Conservation (phyloP, 192 early-diverging fungal species). For the Coemansia sp. region DNA sequence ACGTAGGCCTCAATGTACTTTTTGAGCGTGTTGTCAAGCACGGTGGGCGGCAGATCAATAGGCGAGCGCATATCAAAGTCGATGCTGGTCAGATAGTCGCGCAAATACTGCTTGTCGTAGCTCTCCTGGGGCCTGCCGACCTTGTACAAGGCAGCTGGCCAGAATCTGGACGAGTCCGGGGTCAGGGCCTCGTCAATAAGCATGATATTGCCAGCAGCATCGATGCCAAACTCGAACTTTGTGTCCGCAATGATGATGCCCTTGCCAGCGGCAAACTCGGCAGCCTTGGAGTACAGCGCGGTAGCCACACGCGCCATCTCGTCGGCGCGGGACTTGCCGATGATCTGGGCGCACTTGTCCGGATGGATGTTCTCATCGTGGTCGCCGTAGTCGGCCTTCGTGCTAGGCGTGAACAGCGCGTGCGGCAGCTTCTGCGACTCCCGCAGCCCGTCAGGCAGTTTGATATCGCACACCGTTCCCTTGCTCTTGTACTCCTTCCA, state of each 20-base stretch:
- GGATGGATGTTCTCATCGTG: conserved; percentile 99
- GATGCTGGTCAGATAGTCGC: conserved; percentile 86
- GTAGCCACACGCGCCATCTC: conserved; percentile 74
- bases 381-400: conserved; percentile 97
- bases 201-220: conserved; percentile 74
- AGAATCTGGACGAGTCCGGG: conserved; percentile 98
- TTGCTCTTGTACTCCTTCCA: conserved; percentile 93
- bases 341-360: conserved; percentile 76
- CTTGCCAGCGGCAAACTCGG: conserved; percentile 73
- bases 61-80: conserved; percentile 82
- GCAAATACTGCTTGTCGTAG: conserved; percentile 97
- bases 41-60: conserved; percentile 80
- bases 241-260: conserved; percentile 99
- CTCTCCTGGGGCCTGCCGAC: conserved; percentile 78
- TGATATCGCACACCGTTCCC: conserved; percentile 92
- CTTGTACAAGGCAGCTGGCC: conserved; percentile 82
- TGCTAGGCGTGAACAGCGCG: conserved; percentile 94
- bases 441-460: conserved; percentile 71
- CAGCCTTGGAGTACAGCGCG: conserved; percentile 80
- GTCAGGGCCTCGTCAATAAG: conserved; percentile 97
- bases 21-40: conserved; percentile 80
- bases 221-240: conserved; percentile 99
- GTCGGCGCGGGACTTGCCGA: conserved; percentile 77
- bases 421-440: conserved; percentile 83
- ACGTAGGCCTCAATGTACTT: conserved; percentile 92